phyloP scores from a whole-genome alignment of 345 rosid genomes.

The Euphorbia lathyris region DNA sequence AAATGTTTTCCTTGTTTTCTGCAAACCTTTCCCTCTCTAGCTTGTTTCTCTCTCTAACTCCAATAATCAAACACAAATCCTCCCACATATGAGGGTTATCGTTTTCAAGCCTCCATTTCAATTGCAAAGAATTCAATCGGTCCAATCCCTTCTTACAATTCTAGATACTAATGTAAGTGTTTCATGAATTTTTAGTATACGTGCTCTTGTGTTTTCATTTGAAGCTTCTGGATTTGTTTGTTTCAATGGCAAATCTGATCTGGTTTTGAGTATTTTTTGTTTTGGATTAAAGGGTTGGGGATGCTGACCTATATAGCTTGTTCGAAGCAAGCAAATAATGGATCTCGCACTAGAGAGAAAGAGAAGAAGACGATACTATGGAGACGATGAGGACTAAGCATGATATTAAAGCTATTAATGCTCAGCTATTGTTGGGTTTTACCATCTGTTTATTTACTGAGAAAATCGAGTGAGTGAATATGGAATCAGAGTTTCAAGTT shows the following conservation, averaged over 20 bases:
- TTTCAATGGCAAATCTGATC: constrained; percentile 21
- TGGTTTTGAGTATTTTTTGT: constrained; percentile 20
- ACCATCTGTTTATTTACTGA: constrained; percentile 21
- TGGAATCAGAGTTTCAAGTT: constrained; percentile 11
- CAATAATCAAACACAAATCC: no score
- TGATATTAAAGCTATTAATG: constrained; percentile 61
- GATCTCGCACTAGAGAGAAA: constrained; percentile 47
- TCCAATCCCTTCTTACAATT: not conserved
- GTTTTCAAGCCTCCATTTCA: no score
- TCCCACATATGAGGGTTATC: no score
- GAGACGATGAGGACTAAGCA: constrained; percentile 78
- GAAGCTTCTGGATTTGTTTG: constrained; percentile 6
- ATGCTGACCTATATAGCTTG: constrained; percentile 94
- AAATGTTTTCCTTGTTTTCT: no score
- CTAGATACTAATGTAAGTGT: constrained; percentile 10
- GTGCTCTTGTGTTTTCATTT: not conserved
- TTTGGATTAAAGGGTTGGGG: constrained; percentile 16
- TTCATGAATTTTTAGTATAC: not conserved
- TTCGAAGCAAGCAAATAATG: constrained; percentile 60
- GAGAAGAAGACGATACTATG: constrained; percentile 42
- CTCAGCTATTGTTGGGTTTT: constrained; percentile 52
- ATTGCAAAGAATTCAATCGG: no score
- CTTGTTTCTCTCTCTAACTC: no score
- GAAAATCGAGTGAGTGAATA: constrained; percentile 19
- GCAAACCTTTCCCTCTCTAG: no score